Conservation (phyloP, 2,329 filamentous ascomycete species). For the Arthrocladium fulminans region DNA sequence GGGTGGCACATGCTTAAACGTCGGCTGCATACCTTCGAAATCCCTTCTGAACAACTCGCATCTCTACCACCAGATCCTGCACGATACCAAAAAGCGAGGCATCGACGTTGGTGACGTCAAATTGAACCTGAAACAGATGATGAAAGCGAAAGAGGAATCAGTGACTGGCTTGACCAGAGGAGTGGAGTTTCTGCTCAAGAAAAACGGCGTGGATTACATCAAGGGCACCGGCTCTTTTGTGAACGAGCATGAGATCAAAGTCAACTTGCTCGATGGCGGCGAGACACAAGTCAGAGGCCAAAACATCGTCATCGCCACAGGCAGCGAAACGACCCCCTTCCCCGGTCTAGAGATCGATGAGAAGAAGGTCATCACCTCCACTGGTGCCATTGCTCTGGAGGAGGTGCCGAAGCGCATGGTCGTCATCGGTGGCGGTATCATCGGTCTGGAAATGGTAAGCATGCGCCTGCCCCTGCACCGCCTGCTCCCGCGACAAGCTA, state of each 20-base stretch:
- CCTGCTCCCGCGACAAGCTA: conserved; percentile 7
- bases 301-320: conserved; percentile 97
- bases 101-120: conserved; percentile 97
- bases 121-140: conserved; percentile 88
- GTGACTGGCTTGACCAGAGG: conserved; percentile 87
- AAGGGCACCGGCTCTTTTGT: conserved; percentile 84
- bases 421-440: conserved; percentile 97
- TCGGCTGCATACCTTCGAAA: conserved; percentile 98
- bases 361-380: conserved; percentile 94
- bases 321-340: conserved; percentile 91
- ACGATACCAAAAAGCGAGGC: conserved; percentile 93
- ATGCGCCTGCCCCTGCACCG: background rate
- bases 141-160: conserved; percentile 96
- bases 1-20: conserved; percentile 95
- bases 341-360: conserved; percentile 93
- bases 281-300: conserved; percentile 80
- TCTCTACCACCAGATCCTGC: conserved; percentile 91
- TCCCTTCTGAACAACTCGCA: conserved; percentile 99
- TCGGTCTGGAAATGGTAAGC: conserved; percentile 87
- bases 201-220: conserved; percentile 97
- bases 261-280: conserved; percentile 82
- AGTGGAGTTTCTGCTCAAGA: conserved; percentile 97
- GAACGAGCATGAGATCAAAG: conserved; percentile 83
- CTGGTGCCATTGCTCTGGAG: conserved; percentile 79
- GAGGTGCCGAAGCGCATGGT: conserved; percentile 94